A percentile compares a stretch with the other conserved stretches of the same genome.
Evolutionary conservation across 768 basidiomycete genomes (phyloP).

Genomic region (Chalciporus chontae): DNA sequence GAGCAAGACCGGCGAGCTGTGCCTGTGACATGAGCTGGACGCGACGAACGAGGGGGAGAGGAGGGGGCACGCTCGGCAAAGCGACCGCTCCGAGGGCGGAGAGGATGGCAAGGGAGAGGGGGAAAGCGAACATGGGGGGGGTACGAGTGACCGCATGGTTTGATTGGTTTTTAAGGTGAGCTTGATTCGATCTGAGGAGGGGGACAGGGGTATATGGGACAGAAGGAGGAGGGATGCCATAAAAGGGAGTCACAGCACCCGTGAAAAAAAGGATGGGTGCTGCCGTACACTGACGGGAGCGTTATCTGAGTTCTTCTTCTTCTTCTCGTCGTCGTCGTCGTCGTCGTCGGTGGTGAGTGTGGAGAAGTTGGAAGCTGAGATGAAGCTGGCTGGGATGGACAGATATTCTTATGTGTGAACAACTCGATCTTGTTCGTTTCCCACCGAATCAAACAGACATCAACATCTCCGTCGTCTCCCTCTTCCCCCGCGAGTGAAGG

Average conservation of each 20-base stretch:
- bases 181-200: too few relatives aligned
- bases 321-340: too few relatives aligned
- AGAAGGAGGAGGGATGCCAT: neutral
- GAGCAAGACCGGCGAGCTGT: constrained; percentile 37
- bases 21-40: constrained; percentile 21
- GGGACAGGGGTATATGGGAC: neutral
- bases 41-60: neutral
- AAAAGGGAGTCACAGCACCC: neutral
- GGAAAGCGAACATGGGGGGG: neutral
- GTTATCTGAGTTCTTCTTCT: too few relatives aligned
- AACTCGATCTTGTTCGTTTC: neutral
- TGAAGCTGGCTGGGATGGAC: constrained; percentile 5
- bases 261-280: neutral
- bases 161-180: too few relatives aligned
- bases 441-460: constrained; percentile 20
- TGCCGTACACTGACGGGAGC: neutral
- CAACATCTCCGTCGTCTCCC: constrained; percentile 9
- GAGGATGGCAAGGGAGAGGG: neutral
- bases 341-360: neutral
- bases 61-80: neutral
- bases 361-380: neutral
- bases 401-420: neutral
- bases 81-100: constrained; percentile 4
- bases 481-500: neutral
- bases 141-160: neutral